phyloP scores from a whole-genome alignment of 352 stramenopile genomes.

The Achlya hypogyna region DNA sequence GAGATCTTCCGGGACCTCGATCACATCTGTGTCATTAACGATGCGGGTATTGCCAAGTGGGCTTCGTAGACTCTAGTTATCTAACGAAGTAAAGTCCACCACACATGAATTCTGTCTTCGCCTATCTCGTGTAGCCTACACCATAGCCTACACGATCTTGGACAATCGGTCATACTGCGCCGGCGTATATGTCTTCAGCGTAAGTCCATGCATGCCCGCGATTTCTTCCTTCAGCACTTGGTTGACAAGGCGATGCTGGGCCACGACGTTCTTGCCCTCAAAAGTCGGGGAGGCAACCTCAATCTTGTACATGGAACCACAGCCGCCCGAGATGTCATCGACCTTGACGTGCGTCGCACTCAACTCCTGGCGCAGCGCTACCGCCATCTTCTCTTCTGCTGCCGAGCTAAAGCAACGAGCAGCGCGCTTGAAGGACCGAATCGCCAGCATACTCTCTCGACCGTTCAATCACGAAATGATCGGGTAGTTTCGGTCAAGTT shows the following conservation, averaged over 20 bases:
- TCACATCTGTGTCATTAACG: conserved; percentile 94
- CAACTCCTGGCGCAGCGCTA: conserved; percentile 41
- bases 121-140: background rate
- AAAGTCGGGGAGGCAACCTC: conserved; percentile 77
- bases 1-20: conserved; percentile 93
- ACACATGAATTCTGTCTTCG: background rate
- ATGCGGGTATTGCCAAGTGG: conserved; percentile 86
- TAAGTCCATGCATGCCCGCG: conserved; percentile 80
- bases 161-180: conserved; percentile 57
- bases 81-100: conserved; percentile 10
- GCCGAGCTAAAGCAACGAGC: background rate
- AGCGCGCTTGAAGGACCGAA: too few relatives aligned
- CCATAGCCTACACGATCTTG: background rate
- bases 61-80: conserved; percentile 39
- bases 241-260: conserved; percentile 83
- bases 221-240: conserved; percentile 82
- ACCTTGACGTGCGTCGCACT: conserved; percentile 75
- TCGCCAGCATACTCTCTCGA: background rate
- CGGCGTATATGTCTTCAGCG: conserved; percentile 69
- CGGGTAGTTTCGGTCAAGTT: background rate
- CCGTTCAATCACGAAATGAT: background rate
- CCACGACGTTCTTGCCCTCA: conserved; percentile 66
- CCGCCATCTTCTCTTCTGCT: conserved; percentile 64
- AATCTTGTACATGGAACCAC: conserved; percentile 84
- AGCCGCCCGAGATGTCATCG: conserved; percentile 80